phyloP scores from a whole-genome alignment of 352 stramenopile species.

The Phytopythium sindhum region DNA sequence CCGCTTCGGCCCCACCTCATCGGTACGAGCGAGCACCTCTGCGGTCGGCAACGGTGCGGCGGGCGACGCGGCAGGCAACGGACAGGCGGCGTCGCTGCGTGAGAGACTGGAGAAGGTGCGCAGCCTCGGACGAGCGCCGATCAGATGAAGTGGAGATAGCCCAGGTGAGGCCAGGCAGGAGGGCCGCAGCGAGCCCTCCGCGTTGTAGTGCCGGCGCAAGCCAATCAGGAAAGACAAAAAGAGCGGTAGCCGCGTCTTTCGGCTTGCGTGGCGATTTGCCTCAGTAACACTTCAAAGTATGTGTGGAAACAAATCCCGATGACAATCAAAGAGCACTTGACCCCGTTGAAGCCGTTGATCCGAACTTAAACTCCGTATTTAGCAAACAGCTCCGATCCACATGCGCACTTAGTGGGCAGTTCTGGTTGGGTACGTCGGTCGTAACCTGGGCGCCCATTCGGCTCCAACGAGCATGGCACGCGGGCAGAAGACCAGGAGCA shows the following conservation, averaged over 20 bases:
- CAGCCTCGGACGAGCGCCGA: neutral
- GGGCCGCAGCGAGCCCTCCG: neutral
- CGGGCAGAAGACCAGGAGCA: constrained; percentile 1
- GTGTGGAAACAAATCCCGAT: too few relatives aligned
- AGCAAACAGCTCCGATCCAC: neutral
- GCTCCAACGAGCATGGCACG: constrained; percentile 1
- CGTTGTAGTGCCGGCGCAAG: constrained; percentile 9
- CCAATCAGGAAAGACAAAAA: neutral
- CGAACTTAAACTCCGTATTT: neutral
- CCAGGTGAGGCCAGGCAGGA: neutral
- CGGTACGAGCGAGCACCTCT: neutral
- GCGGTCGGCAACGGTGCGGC: neutral
- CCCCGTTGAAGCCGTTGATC: neutral
- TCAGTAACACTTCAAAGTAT: too few relatives aligned
- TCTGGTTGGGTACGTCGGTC: too few relatives aligned
- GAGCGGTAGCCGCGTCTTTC: too few relatives aligned
- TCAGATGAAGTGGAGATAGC: neutral
- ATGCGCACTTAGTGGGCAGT: neutral
- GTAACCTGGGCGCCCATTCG: too few relatives aligned
- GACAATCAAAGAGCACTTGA: neutral
- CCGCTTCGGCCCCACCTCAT: neutral
- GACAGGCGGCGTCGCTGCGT: neutral
- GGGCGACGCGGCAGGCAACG: neutral
- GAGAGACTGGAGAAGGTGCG: constrained; percentile 5
- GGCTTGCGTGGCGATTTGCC: too few relatives aligned